phyloP scores from a whole-genome alignment of 768 basidiomycete species.

The Mycena albidolilacea region DNA sequence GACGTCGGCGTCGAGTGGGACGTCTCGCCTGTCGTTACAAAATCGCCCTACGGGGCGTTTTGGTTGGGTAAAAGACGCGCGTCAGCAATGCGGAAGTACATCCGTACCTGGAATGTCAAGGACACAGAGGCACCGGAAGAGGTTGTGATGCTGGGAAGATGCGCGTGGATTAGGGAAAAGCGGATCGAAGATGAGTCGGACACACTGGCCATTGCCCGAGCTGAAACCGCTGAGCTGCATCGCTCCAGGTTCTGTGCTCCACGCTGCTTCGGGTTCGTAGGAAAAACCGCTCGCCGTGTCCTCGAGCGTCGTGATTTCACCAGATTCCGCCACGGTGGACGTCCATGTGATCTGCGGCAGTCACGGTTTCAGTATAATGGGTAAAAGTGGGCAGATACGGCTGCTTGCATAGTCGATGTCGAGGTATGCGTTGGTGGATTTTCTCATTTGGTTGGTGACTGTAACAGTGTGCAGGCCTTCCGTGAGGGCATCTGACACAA shows the following conservation, averaged over 20 bases:
- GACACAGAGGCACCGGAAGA: slow-evolving; percentile 21
- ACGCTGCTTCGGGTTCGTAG: slow-evolving; percentile 27
- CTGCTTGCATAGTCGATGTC: not conserved
- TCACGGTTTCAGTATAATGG: slow-evolving; percentile 1
- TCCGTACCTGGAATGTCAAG: slow-evolving; percentile 22
- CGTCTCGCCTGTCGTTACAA: not conserved
- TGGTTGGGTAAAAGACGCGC: no score
- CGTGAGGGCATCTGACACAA: not conserved
- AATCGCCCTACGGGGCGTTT: no score
- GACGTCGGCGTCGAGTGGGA: slow-evolving; percentile 4
- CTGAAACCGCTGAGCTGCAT: slow-evolving; percentile 31
- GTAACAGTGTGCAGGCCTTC: not conserved
- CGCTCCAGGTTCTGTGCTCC: slow-evolving; percentile 28
- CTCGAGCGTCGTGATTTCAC: slow-evolving; percentile 16
- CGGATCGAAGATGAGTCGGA: not conserved
- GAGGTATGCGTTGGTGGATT: not conserved
- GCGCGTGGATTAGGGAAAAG: not conserved
- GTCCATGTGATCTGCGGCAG: slow-evolving; percentile 36
- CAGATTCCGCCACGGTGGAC: not conserved
- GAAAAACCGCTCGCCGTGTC: slow-evolving; percentile 23
- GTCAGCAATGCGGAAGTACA: no score
- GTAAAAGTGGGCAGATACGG: not conserved
- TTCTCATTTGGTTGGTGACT: not conserved
- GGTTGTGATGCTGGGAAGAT: slow-evolving; percentile 10
- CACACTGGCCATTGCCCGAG: slow-evolving; percentile 37